Percentiles rank a stretch among this genome's conserved stretches.
Evolutionary conservation across 1,284 basidiomycete genomes (phyloP).

Genomic region (Neolentinus lepideus): DNA sequence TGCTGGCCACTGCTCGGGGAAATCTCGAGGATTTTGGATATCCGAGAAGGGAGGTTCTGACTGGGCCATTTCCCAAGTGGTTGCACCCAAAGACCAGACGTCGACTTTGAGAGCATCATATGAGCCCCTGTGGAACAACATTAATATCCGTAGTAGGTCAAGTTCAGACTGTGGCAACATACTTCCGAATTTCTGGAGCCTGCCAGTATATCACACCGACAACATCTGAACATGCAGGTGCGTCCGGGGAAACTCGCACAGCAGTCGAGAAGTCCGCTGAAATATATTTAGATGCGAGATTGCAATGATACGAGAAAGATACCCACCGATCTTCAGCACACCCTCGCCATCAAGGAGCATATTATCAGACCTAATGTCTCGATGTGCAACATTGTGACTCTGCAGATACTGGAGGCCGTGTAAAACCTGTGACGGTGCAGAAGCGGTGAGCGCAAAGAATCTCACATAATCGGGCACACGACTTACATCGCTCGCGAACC

Average conservation of each 20-base stretch:
- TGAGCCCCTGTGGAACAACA: conserved; percentile 35
- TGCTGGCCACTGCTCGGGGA: conserved; percentile 58
- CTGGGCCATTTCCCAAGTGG: conserved; percentile 75
- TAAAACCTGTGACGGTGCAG: conserved; percentile 38
- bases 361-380: conserved; percentile 77
- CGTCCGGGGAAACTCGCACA: conserved; percentile 41
- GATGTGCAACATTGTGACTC: conserved; percentile 59
- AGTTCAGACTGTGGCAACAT: conserved; percentile 15
- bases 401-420: conserved; percentile 58
- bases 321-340: conserved; percentile 65
- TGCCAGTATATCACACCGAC: conserved; percentile 78
- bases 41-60: conserved; percentile 66
- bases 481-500: conserved; percentile 70
- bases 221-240: conserved; percentile 42
- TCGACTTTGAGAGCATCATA: conserved; percentile 74
- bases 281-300: conserved; percentile 6
- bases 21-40: conserved; percentile 34
- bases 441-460: conserved; percentile 6
- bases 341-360: conserved; percentile 60
- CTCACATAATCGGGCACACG: conserved; percentile 1
- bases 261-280: conserved; percentile 75
- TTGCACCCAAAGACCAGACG: conserved; percentile 76
- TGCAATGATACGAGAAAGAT: neutral
- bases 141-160: neutral
- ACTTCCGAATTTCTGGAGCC: conserved; percentile 65